A percentile compares a stretch with the other conserved stretches of the same genome.
These are phyloP conservation scores for Macaranga tanarius DNA, from an alignment of 441 rosid genomes.

Conservation along the genomic window DNA sequence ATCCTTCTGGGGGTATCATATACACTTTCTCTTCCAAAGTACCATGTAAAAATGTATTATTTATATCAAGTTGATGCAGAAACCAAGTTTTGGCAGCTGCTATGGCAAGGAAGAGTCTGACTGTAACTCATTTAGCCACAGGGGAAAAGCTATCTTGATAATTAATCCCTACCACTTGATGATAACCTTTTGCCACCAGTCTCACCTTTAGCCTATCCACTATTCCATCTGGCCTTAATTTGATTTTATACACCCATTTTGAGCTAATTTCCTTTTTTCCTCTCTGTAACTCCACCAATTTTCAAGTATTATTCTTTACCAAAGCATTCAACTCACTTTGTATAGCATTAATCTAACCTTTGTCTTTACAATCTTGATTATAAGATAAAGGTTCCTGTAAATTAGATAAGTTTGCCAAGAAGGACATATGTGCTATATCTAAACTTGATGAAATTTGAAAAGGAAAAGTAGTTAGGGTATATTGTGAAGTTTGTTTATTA, in stretches of 20 bases:
- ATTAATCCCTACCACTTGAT: not conserved
- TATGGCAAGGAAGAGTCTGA: not conserved
- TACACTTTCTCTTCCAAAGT: not conserved
- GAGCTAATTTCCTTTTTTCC: rapidly evolving
- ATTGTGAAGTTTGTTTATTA: not conserved
- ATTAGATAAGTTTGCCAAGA: not conserved
- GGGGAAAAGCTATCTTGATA: not conserved
- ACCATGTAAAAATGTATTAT: not conserved
- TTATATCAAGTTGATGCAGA: not conserved
- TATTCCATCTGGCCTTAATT: not conserved
- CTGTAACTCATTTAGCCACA: not conserved
- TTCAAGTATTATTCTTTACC: not conserved
- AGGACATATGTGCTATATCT: not conserved
- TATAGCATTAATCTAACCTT: not conserved
- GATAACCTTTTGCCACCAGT: not conserved
- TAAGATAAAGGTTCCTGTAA: not conserved
- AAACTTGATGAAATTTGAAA: too few relatives aligned
- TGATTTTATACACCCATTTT: not conserved
- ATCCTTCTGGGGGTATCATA: not conserved
- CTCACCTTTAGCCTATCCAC: not conserved
- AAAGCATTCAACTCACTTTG: not conserved
- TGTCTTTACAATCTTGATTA: not conserved
- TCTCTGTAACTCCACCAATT: rapidly evolving
- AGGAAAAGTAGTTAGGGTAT: not conserved
- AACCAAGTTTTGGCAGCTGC: rapidly evolving